A percentile compares a stretch with the other conserved stretches of the same genome.
phyloP scores from a whole-genome alignment of 2,329 filamentous ascomycete species.

The Claviceps cyperi region DNA sequence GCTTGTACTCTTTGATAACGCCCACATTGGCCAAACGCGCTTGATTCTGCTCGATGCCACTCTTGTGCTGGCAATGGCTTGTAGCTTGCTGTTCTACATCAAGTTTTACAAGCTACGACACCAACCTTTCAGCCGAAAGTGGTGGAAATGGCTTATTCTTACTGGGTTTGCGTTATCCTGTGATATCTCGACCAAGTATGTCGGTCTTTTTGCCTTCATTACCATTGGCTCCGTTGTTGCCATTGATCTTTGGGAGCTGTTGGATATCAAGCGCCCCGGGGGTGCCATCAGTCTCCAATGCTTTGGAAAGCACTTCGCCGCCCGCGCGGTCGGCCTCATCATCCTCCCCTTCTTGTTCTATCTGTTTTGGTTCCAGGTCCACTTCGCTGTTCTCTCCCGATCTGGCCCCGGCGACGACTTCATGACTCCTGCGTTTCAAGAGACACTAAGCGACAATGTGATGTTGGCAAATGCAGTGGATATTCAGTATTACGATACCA shows the following conservation, averaged over 20 bases:
- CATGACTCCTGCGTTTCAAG: constrained; percentile 97
- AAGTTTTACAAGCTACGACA: constrained; percentile 96
- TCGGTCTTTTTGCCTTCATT: constrained; percentile 91
- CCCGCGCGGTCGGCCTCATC: constrained; percentile 74
- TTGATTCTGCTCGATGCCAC: constrained; percentile 91
- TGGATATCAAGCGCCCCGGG: constrained; percentile 73
- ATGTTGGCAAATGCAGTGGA: constrained; percentile 78
- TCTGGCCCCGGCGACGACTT: constrained; percentile 96
- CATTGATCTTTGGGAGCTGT: constrained; percentile 88
- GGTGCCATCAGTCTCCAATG: constrained; percentile 66
- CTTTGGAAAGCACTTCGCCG: constrained; percentile 81
- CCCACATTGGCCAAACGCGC: constrained; percentile 90
- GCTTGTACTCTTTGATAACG: constrained; percentile 88
- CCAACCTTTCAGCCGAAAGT: constrained; percentile 79
- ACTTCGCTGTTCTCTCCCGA: constrained; percentile 76
- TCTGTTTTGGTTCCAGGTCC: constrained; percentile 99
- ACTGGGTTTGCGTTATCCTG: constrained; percentile 92
- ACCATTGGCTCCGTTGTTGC: constrained; percentile 88
- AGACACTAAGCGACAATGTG: constrained; percentile 85
- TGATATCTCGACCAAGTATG: constrained; percentile 97
- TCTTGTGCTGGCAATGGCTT: constrained; percentile 87
- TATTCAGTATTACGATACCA: constrained; percentile 79
- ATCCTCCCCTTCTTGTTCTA: constrained; percentile 94
- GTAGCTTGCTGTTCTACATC: constrained; percentile 86
- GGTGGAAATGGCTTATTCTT: constrained; percentile 98